Evolutionary conservation across 148 eudicot genomes (phyloP).

Genomic region (Rhododendron williamsianum): DNA sequence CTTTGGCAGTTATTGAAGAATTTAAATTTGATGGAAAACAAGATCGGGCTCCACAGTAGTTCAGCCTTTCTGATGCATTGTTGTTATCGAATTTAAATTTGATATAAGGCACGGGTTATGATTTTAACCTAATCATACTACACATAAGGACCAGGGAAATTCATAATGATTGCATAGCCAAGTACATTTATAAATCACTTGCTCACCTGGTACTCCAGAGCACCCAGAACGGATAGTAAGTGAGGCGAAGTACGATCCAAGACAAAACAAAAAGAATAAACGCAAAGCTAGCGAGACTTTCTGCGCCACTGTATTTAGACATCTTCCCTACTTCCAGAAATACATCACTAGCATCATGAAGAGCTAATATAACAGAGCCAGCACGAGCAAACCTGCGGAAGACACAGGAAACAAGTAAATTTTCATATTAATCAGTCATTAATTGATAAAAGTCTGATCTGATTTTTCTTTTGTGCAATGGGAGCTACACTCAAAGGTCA

Average conservation of each 20-base stretch:
- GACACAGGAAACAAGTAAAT: slow-evolving; percentile 3
- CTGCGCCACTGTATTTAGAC: slow-evolving; percentile 88
- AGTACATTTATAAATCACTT: neutral
- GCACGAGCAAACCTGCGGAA: slow-evolving; percentile 76
- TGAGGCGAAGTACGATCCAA: slow-evolving; percentile 84
- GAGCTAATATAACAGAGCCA: slow-evolving; percentile 84
- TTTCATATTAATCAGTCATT: neutral
- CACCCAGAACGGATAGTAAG: slow-evolving; percentile 85
- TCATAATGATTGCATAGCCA: neutral
- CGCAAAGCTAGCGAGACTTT: slow-evolving; percentile 69
- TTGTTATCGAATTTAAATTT: neutral
- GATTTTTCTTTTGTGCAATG: neutral
- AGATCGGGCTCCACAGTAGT: neutral
- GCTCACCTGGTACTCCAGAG: slow-evolving; percentile 92
- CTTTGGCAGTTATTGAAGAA: neutral
- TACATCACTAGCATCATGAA: slow-evolving; percentile 93
- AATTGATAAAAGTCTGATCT: neutral
- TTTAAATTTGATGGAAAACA: neutral
- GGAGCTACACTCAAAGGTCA: neutral
- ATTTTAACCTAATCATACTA: neutral
- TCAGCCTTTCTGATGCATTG: neutral
- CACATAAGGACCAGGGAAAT: neutral
- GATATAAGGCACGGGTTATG: neutral
- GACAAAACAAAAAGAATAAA: slow-evolving; percentile 75
- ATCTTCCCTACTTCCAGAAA: slow-evolving; percentile 94